phyloP scores from a whole-genome alignment of 768 basidiomycete species.

The Phaffia australis region DNA sequence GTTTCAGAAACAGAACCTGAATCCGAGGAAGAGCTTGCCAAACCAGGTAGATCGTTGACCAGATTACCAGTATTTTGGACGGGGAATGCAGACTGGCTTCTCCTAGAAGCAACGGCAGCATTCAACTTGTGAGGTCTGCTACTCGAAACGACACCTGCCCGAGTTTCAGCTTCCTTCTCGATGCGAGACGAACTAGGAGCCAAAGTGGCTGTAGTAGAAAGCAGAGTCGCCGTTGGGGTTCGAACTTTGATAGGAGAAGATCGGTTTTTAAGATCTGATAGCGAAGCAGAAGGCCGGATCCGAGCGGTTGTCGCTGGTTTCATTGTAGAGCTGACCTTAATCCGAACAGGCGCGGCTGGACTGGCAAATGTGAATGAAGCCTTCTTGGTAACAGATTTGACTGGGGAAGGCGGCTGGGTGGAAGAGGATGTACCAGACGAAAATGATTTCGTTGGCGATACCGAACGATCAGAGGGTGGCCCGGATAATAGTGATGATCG shows the following conservation, averaged over 20 bases:
- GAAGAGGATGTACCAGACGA: not conserved
- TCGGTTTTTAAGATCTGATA: not conserved
- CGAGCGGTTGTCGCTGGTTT: not conserved
- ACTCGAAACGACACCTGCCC: too few species aligned
- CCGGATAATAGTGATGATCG: not conserved
- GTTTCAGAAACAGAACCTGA: slow-evolving; percentile 20
- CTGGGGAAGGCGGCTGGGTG: slow-evolving; percentile 1
- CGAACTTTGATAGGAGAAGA: slow-evolving; percentile 12
- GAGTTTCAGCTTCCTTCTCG: too few species aligned
- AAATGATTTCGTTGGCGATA: not conserved
- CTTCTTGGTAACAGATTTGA: slow-evolving; percentile 7
- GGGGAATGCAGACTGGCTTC: not conserved
- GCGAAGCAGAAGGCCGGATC: slow-evolving; percentile 11
- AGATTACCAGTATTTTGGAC: not conserved
- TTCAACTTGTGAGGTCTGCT: too few species aligned
- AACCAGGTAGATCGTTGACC: not conserved
- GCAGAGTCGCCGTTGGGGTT: not conserved
- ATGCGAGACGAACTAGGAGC: too few species aligned
- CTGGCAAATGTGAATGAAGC: slow-evolving; percentile 25
- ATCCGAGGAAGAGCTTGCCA: slow-evolving; percentile 11
- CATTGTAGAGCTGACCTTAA: slow-evolving; percentile 12
- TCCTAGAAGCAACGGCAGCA: too few species aligned
- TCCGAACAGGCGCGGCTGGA: slow-evolving; percentile 22
- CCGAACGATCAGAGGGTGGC: not conserved
- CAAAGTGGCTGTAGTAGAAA: not conserved